phyloP scores from a whole-genome alignment of 1,139 yeast genomes.

The Spencermartinsiella ligniputridi region DNA sequence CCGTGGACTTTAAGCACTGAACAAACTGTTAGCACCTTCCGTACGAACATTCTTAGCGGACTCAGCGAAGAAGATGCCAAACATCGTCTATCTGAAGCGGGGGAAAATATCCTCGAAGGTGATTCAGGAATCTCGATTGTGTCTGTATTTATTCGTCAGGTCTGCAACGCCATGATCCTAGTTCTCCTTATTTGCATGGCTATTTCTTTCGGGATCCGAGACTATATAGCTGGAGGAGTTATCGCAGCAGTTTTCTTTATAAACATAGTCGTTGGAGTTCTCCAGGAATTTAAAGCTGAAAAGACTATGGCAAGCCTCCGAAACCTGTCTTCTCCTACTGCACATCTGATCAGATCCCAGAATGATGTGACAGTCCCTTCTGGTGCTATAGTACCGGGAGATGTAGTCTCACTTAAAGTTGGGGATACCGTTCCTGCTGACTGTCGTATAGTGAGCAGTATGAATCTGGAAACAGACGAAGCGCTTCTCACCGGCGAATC shows the following conservation, averaged over 20 bases:
- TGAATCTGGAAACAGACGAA: constrained; percentile 76
- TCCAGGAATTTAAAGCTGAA: constrained; percentile 71
- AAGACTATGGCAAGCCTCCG: constrained; percentile 75
- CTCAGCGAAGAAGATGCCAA: constrained; percentile 40
- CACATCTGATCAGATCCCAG: constrained; percentile 64
- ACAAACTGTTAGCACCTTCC: constrained; percentile 27
- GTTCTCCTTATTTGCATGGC: constrained; percentile 71
- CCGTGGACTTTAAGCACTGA: constrained; percentile 25
- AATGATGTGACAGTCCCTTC: constrained; percentile 57
- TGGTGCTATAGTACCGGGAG: constrained; percentile 75
- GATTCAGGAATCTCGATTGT: constrained; percentile 54
- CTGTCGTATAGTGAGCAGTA: constrained; percentile 53
- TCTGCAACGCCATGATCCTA: constrained; percentile 76
- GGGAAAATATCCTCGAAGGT: constrained; percentile 60
- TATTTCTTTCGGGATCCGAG: constrained; percentile 68
- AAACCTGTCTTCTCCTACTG: constrained; percentile 67
- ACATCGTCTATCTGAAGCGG: constrained; percentile 39
- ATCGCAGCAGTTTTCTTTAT: constrained; percentile 65
- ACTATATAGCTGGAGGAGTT: constrained; percentile 83
- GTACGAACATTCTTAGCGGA: constrained; percentile 46
- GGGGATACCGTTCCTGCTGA: constrained; percentile 85
- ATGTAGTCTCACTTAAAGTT: constrained; percentile 57
- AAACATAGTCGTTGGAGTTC: constrained; percentile 64
- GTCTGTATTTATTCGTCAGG: constrained; percentile 61
- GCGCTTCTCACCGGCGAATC: constrained; percentile 81